Base-by-base conservation (phyloP, 225 moss, liverwort and hornwort species). In the Marchantia polymorpha region DNA sequence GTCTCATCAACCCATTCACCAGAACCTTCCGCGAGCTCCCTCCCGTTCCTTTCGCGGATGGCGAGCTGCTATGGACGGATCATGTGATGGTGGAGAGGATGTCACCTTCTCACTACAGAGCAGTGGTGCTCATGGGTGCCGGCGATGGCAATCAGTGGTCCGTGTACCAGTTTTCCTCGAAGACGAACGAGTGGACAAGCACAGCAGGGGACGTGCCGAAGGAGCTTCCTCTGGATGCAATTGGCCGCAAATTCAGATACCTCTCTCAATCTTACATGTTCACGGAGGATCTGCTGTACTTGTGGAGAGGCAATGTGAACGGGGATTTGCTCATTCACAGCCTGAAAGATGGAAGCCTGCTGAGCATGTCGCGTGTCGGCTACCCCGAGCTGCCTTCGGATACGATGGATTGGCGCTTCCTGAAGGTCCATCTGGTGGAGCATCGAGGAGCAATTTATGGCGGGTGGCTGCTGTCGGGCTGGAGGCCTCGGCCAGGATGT, bases 321-420 rank as follows among this genome's bases (percentile, higher is more conserved):
- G 79, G 79, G 14, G 79, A 79, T 59, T 58, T 79, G 12, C 56
- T 79, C 19, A 79, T 79, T 50, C 70, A 79, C 79, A 58, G 47
- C 17, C 46, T 79, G 47, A 69, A 46, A 9, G 70, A 69, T 48
- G 70, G 79, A 20, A 64, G 76, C 12, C 49, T 77, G 63, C 8
- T 77, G n/a, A 77, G 49, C 13, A 50, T 49, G 76, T 7, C 61
- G 10, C 1, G 61, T 4, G 76, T 77, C 4, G 76, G 76, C n/a
- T 77, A 63, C 25, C 76, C 76, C 22, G n/a, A 64, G 49, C 76
- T 63, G 15, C 48, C 61, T 8, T 10, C 48, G 11, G 25, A 77
- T n/a, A 47, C 49, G 22, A 49, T 61, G 61, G 13, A 61, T 47
- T 61, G 76, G 76, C 31, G 64, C 3, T 64, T 64, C 27, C 25